phyloP scores from a whole-genome alignment of 345 rosid species.

The Moricandia moricandioides region DNA sequence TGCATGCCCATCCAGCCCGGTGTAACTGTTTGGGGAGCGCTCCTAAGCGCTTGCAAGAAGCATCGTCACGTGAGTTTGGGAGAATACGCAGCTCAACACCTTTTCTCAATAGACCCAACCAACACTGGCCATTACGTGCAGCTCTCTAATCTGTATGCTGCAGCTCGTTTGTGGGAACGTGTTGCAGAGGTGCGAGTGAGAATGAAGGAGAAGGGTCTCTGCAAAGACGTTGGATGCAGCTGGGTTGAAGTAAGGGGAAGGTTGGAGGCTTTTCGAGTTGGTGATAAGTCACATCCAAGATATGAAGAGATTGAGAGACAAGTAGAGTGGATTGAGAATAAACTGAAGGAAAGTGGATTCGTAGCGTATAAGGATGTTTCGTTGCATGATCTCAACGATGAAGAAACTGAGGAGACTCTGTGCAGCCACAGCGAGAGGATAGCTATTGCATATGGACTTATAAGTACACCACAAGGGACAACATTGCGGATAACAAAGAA shows the following conservation, averaged over 20 bases:
- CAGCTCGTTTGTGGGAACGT: constrained; percentile 53
- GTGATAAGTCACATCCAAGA: constrained; percentile 59
- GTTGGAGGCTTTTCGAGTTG: constrained; percentile 54
- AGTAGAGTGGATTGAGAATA: constrained; percentile 49
- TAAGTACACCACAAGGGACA: constrained; percentile 56
- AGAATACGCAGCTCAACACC: constrained; percentile 61
- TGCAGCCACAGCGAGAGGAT: constrained; percentile 72
- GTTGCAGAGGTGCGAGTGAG: constrained; percentile 49
- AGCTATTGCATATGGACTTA: constrained; percentile 65
- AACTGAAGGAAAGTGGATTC: constrained; percentile 58
- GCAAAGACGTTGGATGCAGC: constrained; percentile 61
- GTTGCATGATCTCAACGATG: constrained; percentile 56
- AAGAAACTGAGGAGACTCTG: constrained; percentile 59
- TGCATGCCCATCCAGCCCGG: constrained; percentile 64
- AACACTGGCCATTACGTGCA: constrained; percentile 69
- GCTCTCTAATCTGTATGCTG: constrained; percentile 76
- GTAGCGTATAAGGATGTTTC: constrained; percentile 47
- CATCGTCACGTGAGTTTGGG: constrained; percentile 58
- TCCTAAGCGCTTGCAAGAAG: constrained; percentile 64
- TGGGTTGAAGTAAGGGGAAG: constrained; percentile 57
- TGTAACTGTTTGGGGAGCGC: constrained; percentile 65
- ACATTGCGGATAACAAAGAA: constrained; percentile 59
- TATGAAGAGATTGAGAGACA: constrained; percentile 47
- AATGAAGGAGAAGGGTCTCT: constrained; percentile 63
- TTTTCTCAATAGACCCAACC: constrained; percentile 56